Base-by-base conservation (phyloP, 768 basidiomycete species). In the Leccinum boreale region DNA sequence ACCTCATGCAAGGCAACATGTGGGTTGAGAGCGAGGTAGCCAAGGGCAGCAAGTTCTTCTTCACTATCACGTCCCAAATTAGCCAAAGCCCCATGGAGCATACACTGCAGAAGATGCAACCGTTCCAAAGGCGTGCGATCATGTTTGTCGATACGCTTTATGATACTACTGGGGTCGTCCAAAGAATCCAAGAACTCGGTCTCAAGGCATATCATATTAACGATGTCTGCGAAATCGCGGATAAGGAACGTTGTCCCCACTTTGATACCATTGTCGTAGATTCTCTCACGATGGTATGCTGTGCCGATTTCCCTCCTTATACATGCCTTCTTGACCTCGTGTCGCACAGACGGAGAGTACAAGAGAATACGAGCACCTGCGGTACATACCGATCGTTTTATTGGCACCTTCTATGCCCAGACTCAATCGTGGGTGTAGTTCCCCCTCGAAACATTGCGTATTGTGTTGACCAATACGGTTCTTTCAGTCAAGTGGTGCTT, bases 21-120 rank as follows among this genome's bases (percentile, higher is more conserved):
- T 99, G 97, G 97, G 97, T 99, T 21, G 92, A 97, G 75, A 90
- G 88, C 60, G 94, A 96, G 71, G 91, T 96, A 58, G 82, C 89
- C 48, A 89, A 92, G 65, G 97, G 97, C 26, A 91, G 87, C 77
- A 88, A 87, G 73, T 96, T 98, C 83, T 96, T 90, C 84, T 98
- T 98, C 79, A 95, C 94, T 26, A 93, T 95, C 75, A 87, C 87
- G 5, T 93, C 89, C 24, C 89, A 89, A 74, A 87, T 92, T 66
- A 87, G 85, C 62, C 84, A 85, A 56, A 83, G 84, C 64, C 81
- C 87, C 11, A 79, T 90, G 70, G 93, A 94, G 53, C 79, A 76
- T 58, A 89, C 86, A 24, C 76, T 89, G 28, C 70, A 78, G 47
- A 93, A 92, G 79, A 92, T 95, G 83, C 79, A 84, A 53, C 88